These are phyloP conservation scores for Uncinocarpus reesii DNA, from an alignment of 2,329 filamentous ascomycete genomes.

Conservation along the genomic window DNA sequence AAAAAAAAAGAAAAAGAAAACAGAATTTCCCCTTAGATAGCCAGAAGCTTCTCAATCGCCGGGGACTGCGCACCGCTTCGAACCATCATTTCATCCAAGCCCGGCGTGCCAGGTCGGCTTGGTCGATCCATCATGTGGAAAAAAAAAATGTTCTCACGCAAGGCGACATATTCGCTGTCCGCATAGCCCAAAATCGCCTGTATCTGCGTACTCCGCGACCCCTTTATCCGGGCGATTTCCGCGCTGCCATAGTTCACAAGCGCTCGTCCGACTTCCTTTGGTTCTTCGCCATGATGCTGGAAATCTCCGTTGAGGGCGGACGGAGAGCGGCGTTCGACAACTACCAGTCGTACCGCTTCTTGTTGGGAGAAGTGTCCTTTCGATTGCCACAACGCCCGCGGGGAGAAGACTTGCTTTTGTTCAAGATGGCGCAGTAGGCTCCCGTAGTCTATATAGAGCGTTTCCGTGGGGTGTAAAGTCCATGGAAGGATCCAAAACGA, in stretches of 20 bases:
- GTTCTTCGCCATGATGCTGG: constrained; percentile 32
- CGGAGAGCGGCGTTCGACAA: constrained; percentile 50
- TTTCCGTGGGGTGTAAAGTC: constrained; percentile 81
- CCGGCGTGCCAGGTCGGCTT: constrained; percentile 21
- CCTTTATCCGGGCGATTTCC: constrained; percentile 77
- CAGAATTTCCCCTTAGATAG: background rate
- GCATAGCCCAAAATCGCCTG: constrained; percentile 73
- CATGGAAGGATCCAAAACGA: constrained; percentile 97
- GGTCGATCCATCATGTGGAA: constrained; percentile 34
- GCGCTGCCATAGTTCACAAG: constrained; percentile 84
- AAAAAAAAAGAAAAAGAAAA: background rate
- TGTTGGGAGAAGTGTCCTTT: constrained; percentile 83
- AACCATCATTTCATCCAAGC: constrained; percentile 18
- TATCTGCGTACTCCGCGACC: constrained; percentile 73
- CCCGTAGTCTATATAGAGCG: constrained; percentile 87
- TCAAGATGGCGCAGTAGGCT: constrained; percentile 65
- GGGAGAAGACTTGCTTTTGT: constrained; percentile 82
- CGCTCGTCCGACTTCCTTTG: constrained; percentile 71
- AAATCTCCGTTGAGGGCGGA: constrained; percentile 35
- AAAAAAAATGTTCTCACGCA: constrained; percentile 78
- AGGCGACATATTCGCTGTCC: constrained; percentile 86
- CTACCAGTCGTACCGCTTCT: constrained; percentile 78
- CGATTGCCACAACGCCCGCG: constrained; percentile 80
- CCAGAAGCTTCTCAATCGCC: background rate
- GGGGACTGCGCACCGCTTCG: constrained; percentile 10